Evolutionary conservation across 2,329 filamentous ascomycete species (phyloP).

Genomic region (Sarocladium brachiariae): DNA sequence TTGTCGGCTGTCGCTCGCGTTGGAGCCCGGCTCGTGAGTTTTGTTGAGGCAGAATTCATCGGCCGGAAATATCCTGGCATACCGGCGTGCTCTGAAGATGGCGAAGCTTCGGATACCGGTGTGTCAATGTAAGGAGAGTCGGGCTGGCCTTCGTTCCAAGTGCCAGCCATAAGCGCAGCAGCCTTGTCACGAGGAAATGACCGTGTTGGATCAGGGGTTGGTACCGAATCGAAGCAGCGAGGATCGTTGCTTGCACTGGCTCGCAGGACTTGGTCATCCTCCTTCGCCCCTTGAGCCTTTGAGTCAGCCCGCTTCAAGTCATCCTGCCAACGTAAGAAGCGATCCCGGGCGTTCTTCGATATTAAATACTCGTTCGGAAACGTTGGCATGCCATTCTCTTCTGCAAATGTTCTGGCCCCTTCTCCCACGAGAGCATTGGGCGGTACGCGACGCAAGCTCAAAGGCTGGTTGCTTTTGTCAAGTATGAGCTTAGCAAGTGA

Average conservation of each 20-base stretch:
- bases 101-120: conserved; percentile 17
- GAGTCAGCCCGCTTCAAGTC: conserved; percentile 60
- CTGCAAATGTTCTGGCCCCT: conserved; percentile 81
- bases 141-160: conserved; percentile 58
- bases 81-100: conserved; percentile 14
- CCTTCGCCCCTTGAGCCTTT: conserved; percentile 27
- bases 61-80: conserved; percentile 11
- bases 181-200: conserved; percentile 38
- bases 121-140: conserved; percentile 42
- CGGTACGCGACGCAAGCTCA: conserved; percentile 84
- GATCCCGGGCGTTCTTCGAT: conserved; percentile 70
- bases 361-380: conserved; percentile 71
- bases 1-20: conserved; percentile 13
- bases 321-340: conserved; percentile 71
- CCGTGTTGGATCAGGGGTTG: conserved; percentile 16
- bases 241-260: conserved; percentile 27
- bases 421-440: conserved; percentile 85
- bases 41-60: neutral
- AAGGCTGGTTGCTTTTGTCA: conserved; percentile 64
- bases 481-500: conserved; percentile 77
- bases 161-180: conserved; percentile 47
- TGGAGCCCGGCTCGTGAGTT: conserved; percentile 1
- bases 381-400: conserved; percentile 65
- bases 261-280: conserved; percentile 12
- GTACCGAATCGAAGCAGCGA: neutral